Base-by-base conservation (phyloP, 108 stramenopile genomes). In the Fragilariopsis cylindrus region DNA sequence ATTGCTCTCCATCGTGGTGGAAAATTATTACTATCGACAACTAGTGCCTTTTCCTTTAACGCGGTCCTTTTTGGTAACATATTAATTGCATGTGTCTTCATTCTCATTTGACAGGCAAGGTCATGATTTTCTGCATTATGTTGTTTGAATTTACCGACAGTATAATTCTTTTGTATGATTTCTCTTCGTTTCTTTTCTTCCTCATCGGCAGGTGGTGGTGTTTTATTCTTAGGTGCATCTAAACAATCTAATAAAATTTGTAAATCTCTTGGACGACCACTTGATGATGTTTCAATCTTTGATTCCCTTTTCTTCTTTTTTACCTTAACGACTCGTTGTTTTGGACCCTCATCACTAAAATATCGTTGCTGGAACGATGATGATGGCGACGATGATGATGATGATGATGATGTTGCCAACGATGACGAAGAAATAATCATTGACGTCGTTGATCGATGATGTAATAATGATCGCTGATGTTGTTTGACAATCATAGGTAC, bases 61-160 rank as follows among this genome's bases (percentile, higher is more conserved):
- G 70, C 71, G 30, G 84, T 75, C 69, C 86, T 75, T 68, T 68
- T 73, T 13, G 94, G 94, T 50, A 95, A 62, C 90, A 95, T 92
- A 43, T 78, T 67, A 21, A 92, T 70, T 46, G 94, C 92, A 68
- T 90, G 83, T 16, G 67, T 57, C 75, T 95, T 95, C 85, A 95
- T 75, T 12, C 76, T 78, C 48, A 95, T 65, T 65, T 92, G 93
- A 65, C 89, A 90, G 8, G 87, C 77, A 60, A 95, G 62, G 80
- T 93, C 92, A 64, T 95, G 94, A 62, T 93, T 69, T 15, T 74
- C 54, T 53, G 82, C 83, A 71, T 95, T 95, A 73, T 95, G 92
- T 65, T 81, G 76, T 48, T 84, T 54, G 56, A 89, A 92, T 15
- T 71, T 78, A 40, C 94, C 94, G 70, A 95, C 89, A 44, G 89